Percentiles rank a stretch among this genome's conserved stretches.
These are phyloP conservation scores for Sisymbrium altissimum DNA, from an alignment of 345 rosid species.

Conservation along the genomic window DNA sequence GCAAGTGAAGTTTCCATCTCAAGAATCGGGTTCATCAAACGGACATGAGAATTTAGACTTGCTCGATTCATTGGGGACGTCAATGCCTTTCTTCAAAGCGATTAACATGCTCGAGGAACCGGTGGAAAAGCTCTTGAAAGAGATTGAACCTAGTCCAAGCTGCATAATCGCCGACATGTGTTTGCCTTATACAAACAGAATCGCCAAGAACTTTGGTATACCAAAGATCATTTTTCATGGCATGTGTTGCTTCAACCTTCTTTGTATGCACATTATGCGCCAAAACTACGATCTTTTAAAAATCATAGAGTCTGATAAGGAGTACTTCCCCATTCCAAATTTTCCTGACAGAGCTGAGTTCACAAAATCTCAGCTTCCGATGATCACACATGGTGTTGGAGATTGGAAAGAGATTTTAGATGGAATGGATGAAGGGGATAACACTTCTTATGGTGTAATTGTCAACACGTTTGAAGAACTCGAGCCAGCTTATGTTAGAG, in stretches of 20 bases:
- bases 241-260: constrained; percentile 41
- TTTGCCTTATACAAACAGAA: constrained; percentile 37
- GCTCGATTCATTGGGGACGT: constrained; percentile 9
- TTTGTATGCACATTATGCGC: constrained; percentile 33
- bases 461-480: constrained; percentile 44
- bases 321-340: constrained; percentile 31
- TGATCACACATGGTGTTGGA: neutral
- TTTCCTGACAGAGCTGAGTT: constrained; percentile 39
- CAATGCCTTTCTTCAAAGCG: constrained; percentile 17
- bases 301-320: constrained; percentile 16
- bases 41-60: constrained; percentile 37
- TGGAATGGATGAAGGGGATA: constrained; percentile 10
- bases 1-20: constrained; percentile 26
- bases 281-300: constrained; percentile 12
- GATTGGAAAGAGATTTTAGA: constrained; percentile 20
- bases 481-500: constrained; percentile 35
- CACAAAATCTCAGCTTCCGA: constrained; percentile 16
- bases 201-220: constrained; percentile 40
- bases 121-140: constrained; percentile 34
- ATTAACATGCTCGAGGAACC: constrained; percentile 17
- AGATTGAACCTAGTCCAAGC: constrained; percentile 37
- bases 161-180: constrained; percentile 57
- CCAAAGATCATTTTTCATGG: constrained; percentile 62
- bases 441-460: constrained; percentile 35
- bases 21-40: constrained; percentile 13